Conservation (phyloP, 495 filamentous ascomycete species). For the Venustampulla echinocandica region DNA sequence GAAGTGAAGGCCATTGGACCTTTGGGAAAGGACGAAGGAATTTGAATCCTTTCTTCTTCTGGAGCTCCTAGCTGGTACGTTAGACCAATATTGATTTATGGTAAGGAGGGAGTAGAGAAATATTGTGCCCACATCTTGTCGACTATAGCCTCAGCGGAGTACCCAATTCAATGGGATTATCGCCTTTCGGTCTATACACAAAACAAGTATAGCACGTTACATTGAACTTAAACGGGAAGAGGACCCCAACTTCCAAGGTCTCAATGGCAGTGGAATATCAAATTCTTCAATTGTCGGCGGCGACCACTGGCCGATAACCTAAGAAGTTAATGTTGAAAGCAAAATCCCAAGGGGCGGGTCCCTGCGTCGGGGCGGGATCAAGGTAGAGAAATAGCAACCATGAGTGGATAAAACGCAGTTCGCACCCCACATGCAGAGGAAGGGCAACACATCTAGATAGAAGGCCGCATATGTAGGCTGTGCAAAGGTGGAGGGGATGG, state of each 20-base stretch:
- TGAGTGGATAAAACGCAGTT: slow-evolving; percentile 2
- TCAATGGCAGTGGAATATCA: background rate
- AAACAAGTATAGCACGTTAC: background rate
- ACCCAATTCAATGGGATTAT: too few relatives aligned
- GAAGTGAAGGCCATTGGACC: slow-evolving; percentile 9
- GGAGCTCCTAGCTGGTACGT: background rate
- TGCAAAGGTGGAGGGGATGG: background rate
- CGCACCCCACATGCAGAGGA: too few relatives aligned
- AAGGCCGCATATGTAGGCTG: slow-evolving; percentile 1
- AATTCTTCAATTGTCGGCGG: background rate
- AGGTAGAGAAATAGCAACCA: background rate
- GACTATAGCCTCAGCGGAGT: too few relatives aligned
- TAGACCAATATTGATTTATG: background rate
- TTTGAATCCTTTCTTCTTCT: slow-evolving; percentile 9
- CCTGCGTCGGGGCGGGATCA: background rate
- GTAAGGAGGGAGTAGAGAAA: background rate
- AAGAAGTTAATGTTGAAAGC: background rate
- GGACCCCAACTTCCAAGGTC: background rate
- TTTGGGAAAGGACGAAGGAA: background rate
- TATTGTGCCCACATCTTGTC: background rate
- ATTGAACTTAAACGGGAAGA: background rate
- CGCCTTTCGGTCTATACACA: background rate
- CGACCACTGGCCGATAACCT: background rate
- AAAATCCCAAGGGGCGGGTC: background rate
- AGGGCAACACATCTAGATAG: too few relatives aligned